phyloP scores from a whole-genome alignment of 352 stramenopile genomes.

The Aphanomyces stellatus region DNA sequence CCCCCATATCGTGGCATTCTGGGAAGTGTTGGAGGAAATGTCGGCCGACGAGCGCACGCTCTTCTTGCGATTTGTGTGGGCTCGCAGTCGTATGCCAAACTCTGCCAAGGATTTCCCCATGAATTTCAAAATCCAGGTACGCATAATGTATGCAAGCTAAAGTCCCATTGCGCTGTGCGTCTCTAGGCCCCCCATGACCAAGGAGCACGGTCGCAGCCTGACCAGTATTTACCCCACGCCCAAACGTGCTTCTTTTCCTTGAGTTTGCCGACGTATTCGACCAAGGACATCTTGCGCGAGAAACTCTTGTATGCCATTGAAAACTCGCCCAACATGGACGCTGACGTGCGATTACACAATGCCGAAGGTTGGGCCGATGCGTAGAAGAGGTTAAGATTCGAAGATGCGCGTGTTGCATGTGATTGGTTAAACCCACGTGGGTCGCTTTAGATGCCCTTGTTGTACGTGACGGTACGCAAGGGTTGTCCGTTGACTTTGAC shows the following conservation, averaged over 20 bases:
- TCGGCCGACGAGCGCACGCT: slow-evolving; percentile 90
- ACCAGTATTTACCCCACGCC: slow-evolving; percentile 28
- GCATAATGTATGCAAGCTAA: background rate
- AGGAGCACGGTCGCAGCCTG: slow-evolving; percentile 57
- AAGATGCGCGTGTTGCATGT: background rate
- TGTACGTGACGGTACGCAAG: slow-evolving; percentile 68
- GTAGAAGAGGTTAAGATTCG: slow-evolving; percentile 23
- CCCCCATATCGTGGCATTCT: slow-evolving; percentile 90
- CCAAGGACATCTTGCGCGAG: slow-evolving; percentile 28
- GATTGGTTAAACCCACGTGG: too few relatives aligned
- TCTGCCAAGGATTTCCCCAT: slow-evolving; percentile 96
- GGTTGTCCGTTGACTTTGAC: slow-evolving; percentile 35
- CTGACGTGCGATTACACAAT: slow-evolving; percentile 79
- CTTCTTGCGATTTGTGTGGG: slow-evolving; percentile 98
- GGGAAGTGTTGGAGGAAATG: slow-evolving; percentile 95
- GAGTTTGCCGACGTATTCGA: slow-evolving; percentile 30
- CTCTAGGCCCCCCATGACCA: slow-evolving; percentile 56
- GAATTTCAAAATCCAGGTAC: slow-evolving; percentile 86
- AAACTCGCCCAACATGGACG: slow-evolving; percentile 37
- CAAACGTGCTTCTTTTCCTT: slow-evolving; percentile 43
- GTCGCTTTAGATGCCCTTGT: slow-evolving; percentile 66
- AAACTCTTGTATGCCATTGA: slow-evolving; percentile 37
- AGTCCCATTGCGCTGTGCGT: background rate
- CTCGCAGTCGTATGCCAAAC: slow-evolving; percentile 93
- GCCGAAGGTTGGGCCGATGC: slow-evolving; percentile 82